Evolutionary conservation across 306 rosid species (phyloP).

Genomic region (Vicia villosa): DNA sequence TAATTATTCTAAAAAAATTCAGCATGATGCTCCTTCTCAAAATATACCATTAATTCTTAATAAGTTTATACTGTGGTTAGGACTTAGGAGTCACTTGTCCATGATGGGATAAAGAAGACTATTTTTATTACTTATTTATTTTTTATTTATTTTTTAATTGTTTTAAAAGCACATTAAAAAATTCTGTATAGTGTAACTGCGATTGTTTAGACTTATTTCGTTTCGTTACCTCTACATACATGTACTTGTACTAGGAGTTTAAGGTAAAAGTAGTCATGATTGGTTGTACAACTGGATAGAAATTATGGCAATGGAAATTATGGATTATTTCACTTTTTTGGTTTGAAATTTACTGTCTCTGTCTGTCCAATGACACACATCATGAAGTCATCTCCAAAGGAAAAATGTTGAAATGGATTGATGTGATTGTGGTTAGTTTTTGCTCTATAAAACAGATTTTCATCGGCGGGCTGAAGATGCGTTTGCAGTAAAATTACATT

Average conservation of each 20-base stretch:
- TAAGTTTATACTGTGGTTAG: no score
- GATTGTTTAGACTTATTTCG: background rate
- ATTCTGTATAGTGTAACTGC: background rate
- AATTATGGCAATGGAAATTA: constrained; percentile 11
- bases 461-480: background rate
- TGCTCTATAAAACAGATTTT: background rate
- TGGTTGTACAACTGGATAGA: constrained; percentile 27
- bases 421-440: background rate
- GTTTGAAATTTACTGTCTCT: constrained; percentile 7
- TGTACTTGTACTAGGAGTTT: constrained; percentile 16
- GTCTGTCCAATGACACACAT: constrained; percentile 12
- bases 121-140: no score
- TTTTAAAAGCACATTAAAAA: no score
- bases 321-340: constrained; percentile 12
- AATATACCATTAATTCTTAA: no score
- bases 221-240: background rate
- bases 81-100: no score
- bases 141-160: no score
- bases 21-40: no score
- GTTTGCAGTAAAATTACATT: background rate
- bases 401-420: background rate
- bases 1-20: no score
- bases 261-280: constrained; percentile 41
- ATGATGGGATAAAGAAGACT: no score
- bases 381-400: background rate